Conservation (phyloP, 1,284 basidiomycete genomes). For the Neotropicomus parvogracilis region DNA sequence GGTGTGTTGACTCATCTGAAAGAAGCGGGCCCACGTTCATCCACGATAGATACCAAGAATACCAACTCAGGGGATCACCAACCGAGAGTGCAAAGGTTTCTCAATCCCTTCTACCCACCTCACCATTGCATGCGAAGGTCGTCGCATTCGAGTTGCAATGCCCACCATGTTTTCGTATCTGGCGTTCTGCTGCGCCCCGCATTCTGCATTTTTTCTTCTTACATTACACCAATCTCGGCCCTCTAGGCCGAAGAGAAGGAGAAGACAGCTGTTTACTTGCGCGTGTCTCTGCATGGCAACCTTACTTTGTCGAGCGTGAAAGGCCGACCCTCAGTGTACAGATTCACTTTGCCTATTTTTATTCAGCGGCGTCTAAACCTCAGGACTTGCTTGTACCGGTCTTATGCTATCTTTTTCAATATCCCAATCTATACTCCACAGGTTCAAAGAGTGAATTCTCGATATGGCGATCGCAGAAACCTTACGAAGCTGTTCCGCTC, state of each 20-base stretch:
- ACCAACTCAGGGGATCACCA: no score
- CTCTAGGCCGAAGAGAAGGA: no score
- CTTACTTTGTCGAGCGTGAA: neutral
- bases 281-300: neutral
- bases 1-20: no score
- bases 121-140: neutral
- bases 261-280: neutral
- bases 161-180: neutral
- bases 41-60: no score
- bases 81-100: no score
- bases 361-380: neutral
- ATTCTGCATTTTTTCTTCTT: no score
- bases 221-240: neutral
- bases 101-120: no score
- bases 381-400: no score
- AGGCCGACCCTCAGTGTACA: neutral
- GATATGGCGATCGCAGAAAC: neutral
- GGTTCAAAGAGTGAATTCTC: no score
- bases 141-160: neutral
- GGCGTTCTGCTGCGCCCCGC: neutral
- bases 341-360: no score
- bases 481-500: neutral
- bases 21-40: no score
- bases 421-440: neutral
- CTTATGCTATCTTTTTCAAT: neutral